Conservation (phyloP, 192 early-diverging fungal genomes). For the Coemansia sp. region DNA sequence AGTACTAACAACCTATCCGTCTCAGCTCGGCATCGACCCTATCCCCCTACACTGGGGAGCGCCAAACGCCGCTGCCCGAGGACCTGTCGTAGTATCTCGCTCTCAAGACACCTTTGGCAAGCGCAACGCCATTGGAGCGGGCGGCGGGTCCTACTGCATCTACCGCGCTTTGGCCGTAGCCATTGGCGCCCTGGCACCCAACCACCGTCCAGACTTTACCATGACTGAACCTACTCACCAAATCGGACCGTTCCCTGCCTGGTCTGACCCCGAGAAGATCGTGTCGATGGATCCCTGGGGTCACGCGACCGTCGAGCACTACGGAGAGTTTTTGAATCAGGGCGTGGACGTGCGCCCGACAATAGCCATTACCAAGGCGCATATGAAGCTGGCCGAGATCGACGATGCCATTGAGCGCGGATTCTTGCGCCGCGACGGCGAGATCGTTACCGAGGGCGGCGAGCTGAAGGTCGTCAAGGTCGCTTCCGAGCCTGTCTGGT, state of each 20-base stretch:
- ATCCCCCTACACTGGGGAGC: slow-evolving; percentile 78
- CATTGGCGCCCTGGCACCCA: slow-evolving; percentile 79
- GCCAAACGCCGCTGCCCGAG: slow-evolving; percentile 67
- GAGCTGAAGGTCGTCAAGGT: slow-evolving; percentile 90
- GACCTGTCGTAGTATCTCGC: slow-evolving; percentile 85
- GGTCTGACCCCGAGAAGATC: slow-evolving; percentile 85
- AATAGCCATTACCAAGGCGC: slow-evolving; percentile 92
- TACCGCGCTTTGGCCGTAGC: slow-evolving; percentile 92
- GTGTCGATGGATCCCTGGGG: slow-evolving; percentile 95
- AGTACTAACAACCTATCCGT: slow-evolving; percentile 71
- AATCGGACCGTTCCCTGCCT: slow-evolving; percentile 77
- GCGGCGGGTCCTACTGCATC: slow-evolving; percentile 89
- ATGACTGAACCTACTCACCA: slow-evolving; percentile 84
- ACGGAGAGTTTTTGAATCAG: slow-evolving; percentile 57
- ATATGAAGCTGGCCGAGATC: slow-evolving; percentile 92
- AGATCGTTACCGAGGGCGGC: slow-evolving; percentile 74
- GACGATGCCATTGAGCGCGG: slow-evolving; percentile 69
- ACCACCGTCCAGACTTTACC: slow-evolving; percentile 82
- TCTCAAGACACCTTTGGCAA: slow-evolving; percentile 71
- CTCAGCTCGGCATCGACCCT: slow-evolving; percentile 70
- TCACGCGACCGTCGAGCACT: slow-evolving; percentile 70
- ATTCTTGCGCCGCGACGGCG: slow-evolving; percentile 73
- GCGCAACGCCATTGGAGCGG: slow-evolving; percentile 94
- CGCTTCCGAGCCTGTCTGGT: slow-evolving; percentile 95
- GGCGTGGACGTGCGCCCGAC: slow-evolving; percentile 87